A percentile compares a stretch with the other conserved stretches of the same genome.
Conservation (phyloP, 2,329 filamentous ascomycete species). For the Thermothelomyces thermophilus region DNA sequence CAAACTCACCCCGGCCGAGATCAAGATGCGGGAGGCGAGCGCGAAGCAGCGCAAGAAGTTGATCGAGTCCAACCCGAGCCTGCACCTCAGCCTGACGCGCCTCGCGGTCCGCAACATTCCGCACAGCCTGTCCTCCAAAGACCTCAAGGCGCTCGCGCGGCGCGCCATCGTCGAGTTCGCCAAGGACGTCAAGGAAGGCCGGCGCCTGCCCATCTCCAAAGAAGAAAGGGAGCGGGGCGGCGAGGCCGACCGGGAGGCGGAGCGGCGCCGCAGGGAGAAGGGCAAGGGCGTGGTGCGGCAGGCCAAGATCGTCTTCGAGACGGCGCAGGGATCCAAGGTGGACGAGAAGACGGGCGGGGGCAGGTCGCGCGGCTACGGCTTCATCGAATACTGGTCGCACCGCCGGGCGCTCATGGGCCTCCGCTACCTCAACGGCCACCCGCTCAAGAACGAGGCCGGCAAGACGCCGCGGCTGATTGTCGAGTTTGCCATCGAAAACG, state of each 20-base stretch:
- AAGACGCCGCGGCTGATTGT: slow-evolving; percentile 86
- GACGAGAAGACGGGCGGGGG: slow-evolving; percentile 69
- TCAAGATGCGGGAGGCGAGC: slow-evolving; percentile 83
- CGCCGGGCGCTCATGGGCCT: slow-evolving; percentile 92
- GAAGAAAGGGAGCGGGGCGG: slow-evolving; percentile 80
- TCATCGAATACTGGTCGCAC: slow-evolving; percentile 93
- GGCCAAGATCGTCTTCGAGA: slow-evolving; percentile 92
- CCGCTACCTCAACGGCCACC: slow-evolving; percentile 81
- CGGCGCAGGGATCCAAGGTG: slow-evolving; percentile 76
- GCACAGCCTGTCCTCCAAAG: slow-evolving; percentile 73
- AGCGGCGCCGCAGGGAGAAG: slow-evolving; percentile 70
- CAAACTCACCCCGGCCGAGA: slow-evolving; percentile 68
- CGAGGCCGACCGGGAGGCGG: slow-evolving; percentile 72
- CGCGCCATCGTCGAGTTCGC: slow-evolving; percentile 94
- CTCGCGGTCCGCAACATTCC: slow-evolving; percentile 90
- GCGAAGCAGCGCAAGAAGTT: slow-evolving; percentile 81
- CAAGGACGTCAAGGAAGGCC: slow-evolving; percentile 73
- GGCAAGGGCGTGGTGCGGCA: slow-evolving; percentile 84
- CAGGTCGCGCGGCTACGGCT: slow-evolving; percentile 87
- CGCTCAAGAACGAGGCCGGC: slow-evolving; percentile 54
- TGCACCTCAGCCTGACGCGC: slow-evolving; percentile 84
- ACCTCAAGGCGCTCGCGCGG: slow-evolving; percentile 82
- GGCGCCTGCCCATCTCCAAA: slow-evolving; percentile 72
- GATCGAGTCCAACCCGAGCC: slow-evolving; percentile 81
- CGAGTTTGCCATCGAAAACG: slow-evolving; percentile 97